Base-by-base conservation (phyloP, 768 basidiomycete species). In the Lactifluus subvellereus region DNA sequence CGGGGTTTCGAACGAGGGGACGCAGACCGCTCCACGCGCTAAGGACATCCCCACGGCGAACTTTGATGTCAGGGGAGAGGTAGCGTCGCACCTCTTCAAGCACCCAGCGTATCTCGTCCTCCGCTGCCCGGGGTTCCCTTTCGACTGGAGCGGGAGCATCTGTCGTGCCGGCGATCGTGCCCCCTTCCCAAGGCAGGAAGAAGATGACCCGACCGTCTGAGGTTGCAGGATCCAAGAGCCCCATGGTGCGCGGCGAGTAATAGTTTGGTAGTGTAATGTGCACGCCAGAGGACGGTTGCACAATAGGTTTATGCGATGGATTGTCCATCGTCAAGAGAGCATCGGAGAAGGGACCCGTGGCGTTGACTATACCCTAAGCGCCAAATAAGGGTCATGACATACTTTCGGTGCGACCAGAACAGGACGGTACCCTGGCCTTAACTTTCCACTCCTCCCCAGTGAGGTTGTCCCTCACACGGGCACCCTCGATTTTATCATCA, bases 101-200 rank as follows among this genome's bases (percentile, higher is more conserved):
- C 54, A 99, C 88, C 95, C 95, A 99, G 40, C 89, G 86, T 65
- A 99, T 94, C 69, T 99, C 96, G 66, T 97, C 93, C 74, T 98
- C 96, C 22, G 81, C 78, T 1, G 95, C 91, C 4, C 82, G 80
- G 5, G 95, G 95, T 67, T 94, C 85, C 42, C 80, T 79, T 37
- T 79, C 78, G 57, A 96, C 89, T 1, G 76, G 71, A 3, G 89
- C 85, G 0, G 89, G 88, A 0, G 89, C 81, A 73, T 99, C 96
- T 8, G 96, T 99, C 2, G 97, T 98, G 30, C 96, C 96, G 1
- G 96, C 96, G 66, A 99, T 94, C 45, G 94, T 94, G 77, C 89
- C 93, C 9, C 96, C 96, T 76, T 98, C 88, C 96, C 97, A 99
- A 0, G 96, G 96, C 10, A 99, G 83, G 83, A 99, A 97, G 82